Evolutionary conservation across 768 basidiomycete species (phyloP).

Genomic region (Plicaturopsis crispa): DNA sequence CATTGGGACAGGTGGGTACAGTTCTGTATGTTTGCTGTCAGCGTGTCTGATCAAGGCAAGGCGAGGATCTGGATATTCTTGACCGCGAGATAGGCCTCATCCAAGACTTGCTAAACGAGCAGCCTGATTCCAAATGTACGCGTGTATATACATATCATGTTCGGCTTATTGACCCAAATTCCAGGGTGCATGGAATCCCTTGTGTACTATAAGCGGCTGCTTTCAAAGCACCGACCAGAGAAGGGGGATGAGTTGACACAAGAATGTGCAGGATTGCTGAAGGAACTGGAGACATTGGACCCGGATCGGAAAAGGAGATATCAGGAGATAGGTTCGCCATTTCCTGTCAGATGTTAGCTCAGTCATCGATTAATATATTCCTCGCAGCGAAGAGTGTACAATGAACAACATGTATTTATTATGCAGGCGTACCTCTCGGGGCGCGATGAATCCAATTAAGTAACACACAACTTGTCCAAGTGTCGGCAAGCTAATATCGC

Average conservation of each 20-base stretch:
- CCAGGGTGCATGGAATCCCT: slow-evolving; percentile 94
- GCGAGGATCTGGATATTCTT: slow-evolving; percentile 49
- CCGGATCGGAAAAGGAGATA: slow-evolving; percentile 62
- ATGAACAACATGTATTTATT: too few relatives aligned
- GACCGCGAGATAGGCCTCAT: slow-evolving; percentile 73
- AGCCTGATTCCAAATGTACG: slow-evolving; percentile 91
- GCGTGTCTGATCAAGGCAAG: slow-evolving; percentile 26
- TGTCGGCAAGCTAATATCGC: too few relatives aligned
- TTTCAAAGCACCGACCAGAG: slow-evolving; percentile 40
- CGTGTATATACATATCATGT: slow-evolving; percentile 2
- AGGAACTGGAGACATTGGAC: slow-evolving; percentile 58
- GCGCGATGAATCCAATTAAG: too few relatives aligned
- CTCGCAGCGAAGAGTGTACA: too few relatives aligned
- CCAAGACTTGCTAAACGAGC: slow-evolving; percentile 76
- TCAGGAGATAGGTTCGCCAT: slow-evolving; percentile 50
- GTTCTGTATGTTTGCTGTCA: neutral
- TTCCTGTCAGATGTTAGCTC: too few relatives aligned
- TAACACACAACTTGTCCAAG: too few relatives aligned
- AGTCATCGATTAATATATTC: too few relatives aligned
- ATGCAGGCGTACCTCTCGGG: too few relatives aligned
- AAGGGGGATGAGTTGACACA: slow-evolving; percentile 27
- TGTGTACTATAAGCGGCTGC: slow-evolving; percentile 72
- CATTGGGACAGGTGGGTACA: slow-evolving; percentile 60
- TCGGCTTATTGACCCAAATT: neutral
- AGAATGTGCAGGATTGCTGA: slow-evolving; percentile 45